Conservation (phyloP, 345 rosid species). For the Brassica cretica region DNA sequence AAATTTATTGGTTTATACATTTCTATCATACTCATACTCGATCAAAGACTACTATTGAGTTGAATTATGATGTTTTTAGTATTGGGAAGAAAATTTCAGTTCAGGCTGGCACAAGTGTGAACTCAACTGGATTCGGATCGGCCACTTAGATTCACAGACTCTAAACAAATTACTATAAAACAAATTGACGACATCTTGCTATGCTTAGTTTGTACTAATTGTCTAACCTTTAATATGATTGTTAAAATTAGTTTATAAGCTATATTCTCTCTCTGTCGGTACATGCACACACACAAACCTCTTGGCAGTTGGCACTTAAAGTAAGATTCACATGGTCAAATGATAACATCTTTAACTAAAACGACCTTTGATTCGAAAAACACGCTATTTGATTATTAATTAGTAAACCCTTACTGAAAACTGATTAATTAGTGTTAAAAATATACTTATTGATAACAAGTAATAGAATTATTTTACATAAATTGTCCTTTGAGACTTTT, state of each 20-base stretch:
- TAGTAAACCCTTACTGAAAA: slow-evolving; percentile 1
- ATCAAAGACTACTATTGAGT: not conserved
- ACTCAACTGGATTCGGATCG: slow-evolving; percentile 19
- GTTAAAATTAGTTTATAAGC: not conserved
- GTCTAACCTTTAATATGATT: not conserved
- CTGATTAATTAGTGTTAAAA: slow-evolving; percentile 6
- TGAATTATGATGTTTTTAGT: not conserved
- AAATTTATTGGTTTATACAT: not conserved
- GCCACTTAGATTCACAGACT: not conserved
- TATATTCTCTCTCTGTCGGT: slow-evolving; percentile 31
- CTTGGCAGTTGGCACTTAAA: slow-evolving; percentile 39
- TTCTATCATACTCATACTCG: not conserved
- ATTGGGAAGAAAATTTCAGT: not conserved
- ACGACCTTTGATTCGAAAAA: slow-evolving; percentile 30
- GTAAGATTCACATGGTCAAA: slow-evolving; percentile 51
- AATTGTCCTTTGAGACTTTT: not conserved
- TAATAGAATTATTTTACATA: not conserved
- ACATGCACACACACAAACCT: slow-evolving; percentile 16
- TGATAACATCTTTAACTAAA: slow-evolving; percentile 44
- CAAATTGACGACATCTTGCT: slow-evolving; percentile 8
- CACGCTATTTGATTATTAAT: slow-evolving; percentile 8
- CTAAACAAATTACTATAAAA: not conserved
- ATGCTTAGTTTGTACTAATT: slow-evolving; percentile 12
- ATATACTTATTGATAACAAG: not conserved
- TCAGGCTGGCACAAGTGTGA: slow-evolving; percentile 5